These are phyloP conservation scores for Mucor saturninus DNA, from an alignment of 371 early-diverging fungal species.

Conservation along the genomic window DNA sequence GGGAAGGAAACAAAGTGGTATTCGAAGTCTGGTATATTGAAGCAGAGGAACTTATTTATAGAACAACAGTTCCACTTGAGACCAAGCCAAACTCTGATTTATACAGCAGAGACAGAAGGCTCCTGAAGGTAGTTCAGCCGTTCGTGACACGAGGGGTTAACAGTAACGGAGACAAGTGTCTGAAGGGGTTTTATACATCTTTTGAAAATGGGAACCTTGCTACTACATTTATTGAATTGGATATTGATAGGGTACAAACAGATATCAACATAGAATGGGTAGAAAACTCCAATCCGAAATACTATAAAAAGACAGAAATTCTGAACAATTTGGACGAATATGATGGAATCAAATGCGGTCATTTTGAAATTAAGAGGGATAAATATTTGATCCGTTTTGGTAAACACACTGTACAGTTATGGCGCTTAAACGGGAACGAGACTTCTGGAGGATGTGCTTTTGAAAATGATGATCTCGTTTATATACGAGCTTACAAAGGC, in stretches of 20 bases:
- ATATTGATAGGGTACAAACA: not conserved
- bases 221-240: not conserved
- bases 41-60: conserved; percentile 5
- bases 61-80: not conserved
- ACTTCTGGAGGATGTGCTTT: not conserved
- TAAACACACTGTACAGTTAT: conserved; percentile 7
- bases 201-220: not conserved
- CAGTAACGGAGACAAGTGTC: not conserved
- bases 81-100: not conserved
- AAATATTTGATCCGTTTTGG: conserved; percentile 18
- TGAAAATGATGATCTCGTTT: conserved; percentile 3
- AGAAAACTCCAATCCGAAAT: not conserved
- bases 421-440: not conserved
- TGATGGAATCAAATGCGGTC: not conserved
- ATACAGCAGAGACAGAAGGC: not conserved
- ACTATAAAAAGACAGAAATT: not conserved
- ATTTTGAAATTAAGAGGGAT: not conserved
- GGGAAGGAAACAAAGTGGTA: not conserved
- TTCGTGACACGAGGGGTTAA: not conserved
- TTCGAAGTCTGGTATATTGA: conserved; percentile 10
- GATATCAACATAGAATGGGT: not conserved
- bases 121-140: not conserved
- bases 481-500: conserved; percentile 12
- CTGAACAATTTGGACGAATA: not conserved
- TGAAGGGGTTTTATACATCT: conserved; percentile 1